These are phyloP conservation scores for Helianthus tuberosus DNA, from an alignment of 129 eudicot species.

Conservation along the genomic window DNA sequence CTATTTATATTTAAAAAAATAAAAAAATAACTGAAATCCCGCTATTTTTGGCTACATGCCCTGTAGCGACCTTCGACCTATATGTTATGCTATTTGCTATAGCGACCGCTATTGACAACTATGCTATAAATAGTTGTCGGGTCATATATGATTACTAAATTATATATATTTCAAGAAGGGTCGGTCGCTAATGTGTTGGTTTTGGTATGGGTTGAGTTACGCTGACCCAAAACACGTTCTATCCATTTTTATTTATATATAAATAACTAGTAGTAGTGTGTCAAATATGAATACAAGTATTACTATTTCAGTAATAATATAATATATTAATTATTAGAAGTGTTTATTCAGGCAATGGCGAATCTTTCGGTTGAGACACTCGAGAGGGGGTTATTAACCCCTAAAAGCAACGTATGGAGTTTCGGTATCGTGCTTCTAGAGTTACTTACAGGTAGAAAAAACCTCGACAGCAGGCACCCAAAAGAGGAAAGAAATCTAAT, in stretches of 20 bases:
- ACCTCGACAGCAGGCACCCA: constrained; percentile 71
- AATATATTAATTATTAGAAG: background rate
- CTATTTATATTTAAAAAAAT: no score
- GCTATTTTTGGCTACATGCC: no score
- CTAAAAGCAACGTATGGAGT: constrained; percentile 95
- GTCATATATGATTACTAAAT: background rate
- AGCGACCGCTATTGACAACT: no score
- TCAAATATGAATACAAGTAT: background rate
- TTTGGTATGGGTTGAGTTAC: background rate
- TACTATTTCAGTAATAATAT: background rate
- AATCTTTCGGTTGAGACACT: constrained; percentile 81
- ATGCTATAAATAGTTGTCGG: background rate
- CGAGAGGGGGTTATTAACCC: constrained; percentile 84
- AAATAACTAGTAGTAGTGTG: background rate
- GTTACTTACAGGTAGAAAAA: constrained; percentile 81
- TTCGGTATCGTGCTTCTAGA: constrained; percentile 92
- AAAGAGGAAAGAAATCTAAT: constrained; percentile 89
- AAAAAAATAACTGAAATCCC: no score
- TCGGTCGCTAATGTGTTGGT: background rate
- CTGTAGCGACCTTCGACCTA: no score
- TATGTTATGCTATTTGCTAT: no score
- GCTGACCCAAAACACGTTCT: background rate
- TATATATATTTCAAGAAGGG: background rate
- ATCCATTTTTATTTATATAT: background rate
- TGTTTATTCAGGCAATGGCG: constrained; percentile 60